Conservation (phyloP, 2,329 filamentous ascomycete species). For the Stemphylium lycopersici region DNA sequence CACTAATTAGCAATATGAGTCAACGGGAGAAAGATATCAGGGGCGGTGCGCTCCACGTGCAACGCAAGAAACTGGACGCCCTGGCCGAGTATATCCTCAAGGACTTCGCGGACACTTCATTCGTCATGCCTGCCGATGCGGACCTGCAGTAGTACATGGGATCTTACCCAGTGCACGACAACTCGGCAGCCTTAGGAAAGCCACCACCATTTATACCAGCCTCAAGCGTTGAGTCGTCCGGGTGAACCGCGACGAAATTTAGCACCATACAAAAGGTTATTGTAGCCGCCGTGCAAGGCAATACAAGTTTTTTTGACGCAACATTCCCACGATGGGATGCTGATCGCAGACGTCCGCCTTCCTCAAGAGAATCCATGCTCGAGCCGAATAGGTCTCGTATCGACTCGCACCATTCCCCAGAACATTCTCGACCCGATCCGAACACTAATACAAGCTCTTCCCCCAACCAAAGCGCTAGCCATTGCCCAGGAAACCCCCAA, state of each 20-base stretch:
- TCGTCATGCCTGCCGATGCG: constrained; percentile 55
- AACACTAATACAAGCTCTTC: neutral
- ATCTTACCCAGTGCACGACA: neutral
- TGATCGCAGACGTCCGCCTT: neutral
- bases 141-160: constrained; percentile 36
- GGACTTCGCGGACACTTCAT: constrained; percentile 54
- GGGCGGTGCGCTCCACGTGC: constrained; percentile 53
- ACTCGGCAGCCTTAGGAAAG: no score
- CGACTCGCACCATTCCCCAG: neutral
- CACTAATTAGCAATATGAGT: constrained; percentile 47
- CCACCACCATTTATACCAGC: no score
- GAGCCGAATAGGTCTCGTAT: neutral
- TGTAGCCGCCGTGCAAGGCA: no score
- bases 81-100: constrained; percentile 52
- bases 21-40: constrained; percentile 46
- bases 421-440: neutral
- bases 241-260: neutral
- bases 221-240: no score
- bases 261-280: neutral
- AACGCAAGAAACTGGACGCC: constrained; percentile 56
- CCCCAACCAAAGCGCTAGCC: neutral
- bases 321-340: neutral
- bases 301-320: neutral
- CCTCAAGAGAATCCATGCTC: neutral
- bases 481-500: neutral